phyloP scores from a whole-genome alignment of 2,329 filamentous ascomycete species.

The Penicillium glabrum region DNA sequence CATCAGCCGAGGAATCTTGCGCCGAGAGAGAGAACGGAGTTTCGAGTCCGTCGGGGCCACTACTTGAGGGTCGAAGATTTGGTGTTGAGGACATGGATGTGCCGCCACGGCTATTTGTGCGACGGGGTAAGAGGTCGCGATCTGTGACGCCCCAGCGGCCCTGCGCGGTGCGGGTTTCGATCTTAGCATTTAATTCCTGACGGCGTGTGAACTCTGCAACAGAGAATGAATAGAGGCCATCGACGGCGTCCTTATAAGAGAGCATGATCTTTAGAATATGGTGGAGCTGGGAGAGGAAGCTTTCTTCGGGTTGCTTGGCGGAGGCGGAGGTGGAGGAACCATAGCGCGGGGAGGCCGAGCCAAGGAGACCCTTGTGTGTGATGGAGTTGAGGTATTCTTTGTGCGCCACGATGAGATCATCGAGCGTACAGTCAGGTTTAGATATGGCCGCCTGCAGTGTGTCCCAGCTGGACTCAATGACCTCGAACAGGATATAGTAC shows the following conservation, averaged over 20 bases:
- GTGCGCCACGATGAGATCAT: constrained; percentile 92
- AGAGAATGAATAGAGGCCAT: constrained; percentile 90
- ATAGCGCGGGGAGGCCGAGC: constrained; percentile 52
- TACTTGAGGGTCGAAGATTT: constrained; percentile 19
- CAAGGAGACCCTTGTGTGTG: constrained; percentile 91
- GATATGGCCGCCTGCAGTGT: constrained; percentile 79
- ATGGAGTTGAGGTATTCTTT: constrained; percentile 88
- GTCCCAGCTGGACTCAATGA: constrained; percentile 95
- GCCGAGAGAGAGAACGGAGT: constrained; percentile 42
- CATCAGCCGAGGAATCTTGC: constrained; percentile 42
- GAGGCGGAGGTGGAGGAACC: constrained; percentile 27
- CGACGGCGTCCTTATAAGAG: constrained; percentile 86
- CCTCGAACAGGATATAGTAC: constrained; percentile 98
- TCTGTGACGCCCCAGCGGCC: constrained; percentile 66
- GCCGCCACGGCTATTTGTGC: constrained; percentile 25
- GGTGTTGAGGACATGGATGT: constrained; percentile 31
- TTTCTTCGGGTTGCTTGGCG: constrained; percentile 60
- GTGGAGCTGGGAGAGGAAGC: constrained; percentile 86
- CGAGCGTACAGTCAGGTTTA: constrained; percentile 84
- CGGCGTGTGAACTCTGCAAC: constrained; percentile 89
- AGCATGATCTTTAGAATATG: constrained; percentile 94
- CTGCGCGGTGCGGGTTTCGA: constrained; percentile 64
- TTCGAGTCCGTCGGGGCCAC: constrained; percentile 26
- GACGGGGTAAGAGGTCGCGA: constrained; percentile 44
- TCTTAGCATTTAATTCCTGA: constrained; percentile 79